Percentiles rank a stretch among this genome's conserved stretches.
phyloP scores from a whole-genome alignment of 805 yeast genomes.

The Candida awuae region DNA sequence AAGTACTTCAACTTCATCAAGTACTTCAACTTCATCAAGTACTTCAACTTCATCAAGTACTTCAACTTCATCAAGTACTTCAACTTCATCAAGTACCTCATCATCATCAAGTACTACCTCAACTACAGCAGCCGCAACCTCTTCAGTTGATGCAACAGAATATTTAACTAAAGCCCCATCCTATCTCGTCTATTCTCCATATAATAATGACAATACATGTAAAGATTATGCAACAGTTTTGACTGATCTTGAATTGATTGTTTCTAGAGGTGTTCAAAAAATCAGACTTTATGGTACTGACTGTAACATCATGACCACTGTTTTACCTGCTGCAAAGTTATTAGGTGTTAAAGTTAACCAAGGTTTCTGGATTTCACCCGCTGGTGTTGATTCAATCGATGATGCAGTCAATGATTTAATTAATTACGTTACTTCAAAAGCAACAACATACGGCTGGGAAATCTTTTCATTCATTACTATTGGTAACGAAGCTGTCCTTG shows the following conservation, averaged over 20 bases:
- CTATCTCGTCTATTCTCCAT: slow-evolving; percentile 73
- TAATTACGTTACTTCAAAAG: slow-evolving; percentile 27
- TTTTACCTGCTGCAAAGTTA: slow-evolving; percentile 49
- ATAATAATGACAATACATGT: slow-evolving; percentile 59
- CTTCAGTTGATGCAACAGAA: slow-evolving; percentile 26
- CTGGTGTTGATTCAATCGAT: slow-evolving; percentile 67
- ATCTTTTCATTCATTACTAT: slow-evolving; percentile 70
- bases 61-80: no score
- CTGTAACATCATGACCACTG: slow-evolving; percentile 59
- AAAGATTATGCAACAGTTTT: slow-evolving; percentile 47
- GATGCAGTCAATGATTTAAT: slow-evolving; percentile 47
- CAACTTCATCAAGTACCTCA: no score
- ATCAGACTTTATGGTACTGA: slow-evolving; percentile 84
- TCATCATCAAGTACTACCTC: no score
- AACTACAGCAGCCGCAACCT: slow-evolving; percentile 10
- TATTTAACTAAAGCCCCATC: slow-evolving; percentile 35
- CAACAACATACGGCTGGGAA: slow-evolving; percentile 56
- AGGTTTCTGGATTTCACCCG: slow-evolving; percentile 71
- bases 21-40: no score
- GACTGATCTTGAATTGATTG: slow-evolving; percentile 52
- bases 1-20: no score
- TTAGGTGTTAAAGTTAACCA: slow-evolving; percentile 72
- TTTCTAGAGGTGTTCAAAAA: slow-evolving; percentile 50
- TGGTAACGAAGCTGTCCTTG: slow-evolving; percentile 81
- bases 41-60: no score